Evolutionary conservation across 2,329 filamentous ascomycete genomes (phyloP).

Genomic region (Phialemoniopsis sp.): DNA sequence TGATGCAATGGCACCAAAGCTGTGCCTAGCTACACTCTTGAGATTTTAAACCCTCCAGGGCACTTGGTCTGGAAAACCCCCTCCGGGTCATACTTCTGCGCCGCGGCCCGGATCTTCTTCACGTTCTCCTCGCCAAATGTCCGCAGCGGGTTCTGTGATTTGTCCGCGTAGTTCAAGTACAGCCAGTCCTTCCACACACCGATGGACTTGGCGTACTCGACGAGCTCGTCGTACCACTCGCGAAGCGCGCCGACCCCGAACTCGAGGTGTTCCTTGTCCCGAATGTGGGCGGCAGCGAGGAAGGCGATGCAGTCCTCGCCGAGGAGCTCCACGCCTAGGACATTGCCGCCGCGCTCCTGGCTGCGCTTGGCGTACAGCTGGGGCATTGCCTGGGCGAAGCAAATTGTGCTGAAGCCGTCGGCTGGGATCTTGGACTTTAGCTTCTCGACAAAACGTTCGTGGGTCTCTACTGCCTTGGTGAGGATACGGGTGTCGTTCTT

Average conservation of each 20-base stretch:
- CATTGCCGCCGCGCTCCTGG: constrained; percentile 29
- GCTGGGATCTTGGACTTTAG: constrained; percentile 18
- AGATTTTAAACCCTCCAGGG: too few relatives aligned
- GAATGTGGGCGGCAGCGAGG: too few relatives aligned
- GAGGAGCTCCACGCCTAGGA: constrained; percentile 27
- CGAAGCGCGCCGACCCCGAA: too few relatives aligned
- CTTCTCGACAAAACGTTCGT: constrained; percentile 28
- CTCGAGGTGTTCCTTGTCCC: too few relatives aligned
- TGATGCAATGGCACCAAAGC: too few relatives aligned
- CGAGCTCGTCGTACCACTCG: constrained; percentile 20
- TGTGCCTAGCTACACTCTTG: too few relatives aligned
- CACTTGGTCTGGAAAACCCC: constrained; percentile 32
- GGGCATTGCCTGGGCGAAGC: constrained; percentile 30
- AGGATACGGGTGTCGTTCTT: constrained; percentile 26
- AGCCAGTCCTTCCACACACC: constrained; percentile 1
- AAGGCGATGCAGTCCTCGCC: constrained; percentile 25
- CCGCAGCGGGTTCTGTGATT: constrained; percentile 20
- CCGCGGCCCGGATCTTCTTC: constrained; percentile 18
- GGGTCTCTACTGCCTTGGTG: constrained; percentile 29
- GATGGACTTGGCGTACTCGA: constrained; percentile 20
- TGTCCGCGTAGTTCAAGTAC: constrained; percentile 27
- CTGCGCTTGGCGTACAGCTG: constrained; percentile 20
- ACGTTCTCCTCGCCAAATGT: constrained; percentile 28
- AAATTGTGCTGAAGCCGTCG: constrained; percentile 23
- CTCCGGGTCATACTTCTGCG: constrained; percentile 27